Evolutionary conservation across 2,329 filamentous ascomycete genomes (phyloP), one percentile per base, ranked within the genome.

Genomic region (Neoarthrinium moseri): DNA sequence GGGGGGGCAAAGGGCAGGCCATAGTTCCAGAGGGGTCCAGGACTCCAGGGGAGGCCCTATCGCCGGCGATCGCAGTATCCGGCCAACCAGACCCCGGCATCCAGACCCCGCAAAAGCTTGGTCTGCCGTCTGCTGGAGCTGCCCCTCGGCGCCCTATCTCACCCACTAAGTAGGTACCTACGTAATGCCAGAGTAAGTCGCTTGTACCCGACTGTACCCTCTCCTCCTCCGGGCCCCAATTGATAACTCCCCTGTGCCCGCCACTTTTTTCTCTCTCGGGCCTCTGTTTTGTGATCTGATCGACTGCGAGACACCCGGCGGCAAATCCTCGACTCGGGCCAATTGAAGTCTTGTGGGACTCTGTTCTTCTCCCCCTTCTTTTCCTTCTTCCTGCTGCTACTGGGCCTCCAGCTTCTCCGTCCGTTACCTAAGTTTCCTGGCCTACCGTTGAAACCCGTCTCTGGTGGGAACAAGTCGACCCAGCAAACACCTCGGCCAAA

Each of bases 81-180:
- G n/a, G 22, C 52, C 52, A 56, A 53, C 55, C 33, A 55, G 15
- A 45, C 37, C 3, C n/a, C 11, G 22, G 17, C 12, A 15, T 15
- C 17, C 8, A 32, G 51, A 54, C 57, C 57, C 58, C 58, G 57
- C 57, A 60, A 56, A 56, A 56, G 51, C 50, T 51, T 54, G 46
- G 23, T 35, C 34, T 41, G 45, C 35, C 7, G 8, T 15, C 17
- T 8, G 11, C 17, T 17, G 21, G 29, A 24, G 22, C 15, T 23
- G 41, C 30, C 5, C 12, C 10, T 11, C 24, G 21, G n/a, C 17
- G n/a, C 11, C 7, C n/a, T 43, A 11, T n/a, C 29, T 17, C 18
- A 6, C n/a, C 18, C 11, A 8, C 32, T 10, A 10, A 7, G 32
- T 15, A 35, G 8, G 32, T 29, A 29, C 26, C 26, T n/a, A 8